These are phyloP conservation scores for Oryza officinalis DNA, from an alignment of 176 grass and related monocot genomes.

Conservation along the genomic window DNA sequence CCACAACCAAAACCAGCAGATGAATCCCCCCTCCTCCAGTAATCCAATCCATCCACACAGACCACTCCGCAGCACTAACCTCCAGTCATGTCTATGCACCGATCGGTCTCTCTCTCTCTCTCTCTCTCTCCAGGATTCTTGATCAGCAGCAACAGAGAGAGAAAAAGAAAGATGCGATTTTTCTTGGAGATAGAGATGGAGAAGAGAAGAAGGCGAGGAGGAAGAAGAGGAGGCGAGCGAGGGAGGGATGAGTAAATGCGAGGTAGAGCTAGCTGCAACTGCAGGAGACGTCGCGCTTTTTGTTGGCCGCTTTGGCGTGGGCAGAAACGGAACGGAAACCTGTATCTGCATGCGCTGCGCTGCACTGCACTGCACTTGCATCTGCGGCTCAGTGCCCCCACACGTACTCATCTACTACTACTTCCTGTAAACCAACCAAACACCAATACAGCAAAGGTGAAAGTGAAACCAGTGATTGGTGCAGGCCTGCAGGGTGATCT, in stretches of 20 bases:
- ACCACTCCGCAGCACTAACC: not conserved
- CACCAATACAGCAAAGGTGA: no score
- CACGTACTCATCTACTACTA: not conserved
- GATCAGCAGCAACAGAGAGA: not conserved
- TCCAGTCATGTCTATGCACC: not conserved
- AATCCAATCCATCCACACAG: not conserved
- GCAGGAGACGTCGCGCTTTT: constrained; percentile 24
- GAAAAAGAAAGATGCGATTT: not conserved
- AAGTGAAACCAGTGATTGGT: no score
- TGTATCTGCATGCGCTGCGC: constrained; percentile 13
- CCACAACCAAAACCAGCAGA: not conserved
- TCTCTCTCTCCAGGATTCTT: not conserved
- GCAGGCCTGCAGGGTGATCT: no score
- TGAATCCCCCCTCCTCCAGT: not conserved
- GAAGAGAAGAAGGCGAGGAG: not conserved
- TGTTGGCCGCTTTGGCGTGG: constrained; percentile 26
- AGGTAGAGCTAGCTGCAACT: not conserved
- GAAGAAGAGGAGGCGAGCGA: no score
- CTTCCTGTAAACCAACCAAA: no score
- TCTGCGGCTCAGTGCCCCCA: not conserved
- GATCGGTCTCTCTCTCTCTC: no score
- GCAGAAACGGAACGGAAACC: constrained; percentile 47
- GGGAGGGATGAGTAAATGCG: constrained; percentile 19
- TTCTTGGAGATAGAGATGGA: not conserved
- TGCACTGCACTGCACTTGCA: not conserved